These are phyloP conservation scores for Wilcoxina mikolae DNA, from an alignment of 495 filamentous ascomycete species.

Conservation along the genomic window DNA sequence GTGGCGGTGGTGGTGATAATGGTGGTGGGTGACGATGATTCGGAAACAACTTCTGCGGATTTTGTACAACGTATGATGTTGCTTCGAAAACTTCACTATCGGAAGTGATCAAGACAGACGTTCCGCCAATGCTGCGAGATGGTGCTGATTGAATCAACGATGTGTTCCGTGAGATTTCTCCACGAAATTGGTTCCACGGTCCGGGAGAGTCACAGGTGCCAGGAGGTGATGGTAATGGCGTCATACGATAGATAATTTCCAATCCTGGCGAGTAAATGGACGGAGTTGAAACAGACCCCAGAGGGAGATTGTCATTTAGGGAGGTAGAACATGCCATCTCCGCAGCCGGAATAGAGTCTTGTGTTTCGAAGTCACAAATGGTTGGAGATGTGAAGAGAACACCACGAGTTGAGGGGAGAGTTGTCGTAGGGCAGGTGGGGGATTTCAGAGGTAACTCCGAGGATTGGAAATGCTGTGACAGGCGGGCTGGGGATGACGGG, in stretches of 20 bases:
- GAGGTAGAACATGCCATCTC: no score
- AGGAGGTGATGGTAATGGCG: constrained; percentile 81
- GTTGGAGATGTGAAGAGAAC: no score
- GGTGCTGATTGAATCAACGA: constrained; percentile 27
- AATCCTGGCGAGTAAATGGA: constrained; percentile 23
- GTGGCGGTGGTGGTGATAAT: no score
- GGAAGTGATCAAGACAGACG: constrained; percentile 34
- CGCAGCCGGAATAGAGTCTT: no score
- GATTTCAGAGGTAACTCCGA: no score
- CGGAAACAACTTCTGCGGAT: constrained; percentile 40
- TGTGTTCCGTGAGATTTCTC: constrained; percentile 32
- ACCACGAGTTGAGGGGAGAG: no score
- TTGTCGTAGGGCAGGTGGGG: no score
- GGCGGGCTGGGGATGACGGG: no score
- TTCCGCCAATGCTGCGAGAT: constrained; percentile 31
- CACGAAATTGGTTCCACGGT: constrained; percentile 50
- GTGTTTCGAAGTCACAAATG: no score
- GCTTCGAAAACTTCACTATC: constrained; percentile 39
- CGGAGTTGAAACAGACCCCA: no score
- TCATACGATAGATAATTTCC: constrained; percentile 36
- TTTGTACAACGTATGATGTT: constrained; percentile 35
- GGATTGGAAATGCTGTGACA: no score
- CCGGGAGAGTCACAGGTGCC: constrained; percentile 56
- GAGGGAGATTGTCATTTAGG: no score
- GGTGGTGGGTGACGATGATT: constrained; percentile 11